Percentiles rank a stretch among this genome's conserved stretches.
These are phyloP conservation scores for Sonneratia alba DNA, from an alignment of 345 rosid genomes.

Conservation along the genomic window DNA sequence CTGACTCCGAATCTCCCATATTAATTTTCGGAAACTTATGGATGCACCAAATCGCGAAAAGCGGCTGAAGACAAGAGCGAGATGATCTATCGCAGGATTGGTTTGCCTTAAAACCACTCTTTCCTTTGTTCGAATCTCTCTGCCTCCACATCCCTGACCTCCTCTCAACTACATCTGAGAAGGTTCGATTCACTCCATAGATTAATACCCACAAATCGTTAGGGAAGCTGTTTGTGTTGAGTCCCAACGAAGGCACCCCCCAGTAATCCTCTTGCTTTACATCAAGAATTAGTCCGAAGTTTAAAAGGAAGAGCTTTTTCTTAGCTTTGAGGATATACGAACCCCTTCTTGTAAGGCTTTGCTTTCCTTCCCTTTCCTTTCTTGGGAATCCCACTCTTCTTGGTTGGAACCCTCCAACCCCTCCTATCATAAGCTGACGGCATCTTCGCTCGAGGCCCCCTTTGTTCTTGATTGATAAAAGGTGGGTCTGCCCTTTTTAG, in stretches of 20 bases:
- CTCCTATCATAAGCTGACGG: conserved; percentile 5
- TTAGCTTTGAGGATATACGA: conserved; percentile 46
- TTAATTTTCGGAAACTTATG: background rate
- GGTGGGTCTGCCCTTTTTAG: background rate
- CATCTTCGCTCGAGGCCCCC: background rate
- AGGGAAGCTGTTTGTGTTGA: background rate
- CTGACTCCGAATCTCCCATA: background rate
- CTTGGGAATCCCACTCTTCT: conserved; percentile 3
- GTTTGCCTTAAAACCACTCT: background rate
- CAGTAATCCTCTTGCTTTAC: conserved; percentile 2
- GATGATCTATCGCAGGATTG: background rate
- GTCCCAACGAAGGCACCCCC: conserved; percentile 5
- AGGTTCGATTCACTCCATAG: background rate
- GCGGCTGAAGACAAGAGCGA: background rate
- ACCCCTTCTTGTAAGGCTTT: conserved; percentile 61
- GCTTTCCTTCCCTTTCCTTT: conserved; percentile 14
- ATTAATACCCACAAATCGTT: background rate
- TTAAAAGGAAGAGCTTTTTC: conserved; percentile 13
- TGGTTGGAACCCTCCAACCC: conserved; percentile 6
- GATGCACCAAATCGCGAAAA: background rate
- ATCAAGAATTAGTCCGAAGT: background rate
- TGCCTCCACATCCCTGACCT: background rate
- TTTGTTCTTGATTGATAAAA: background rate
- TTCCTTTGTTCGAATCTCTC: background rate
- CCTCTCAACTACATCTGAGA: background rate